These are phyloP conservation scores for Kandelia obovata DNA, from an alignment of 345 rosid species.

Conservation along the genomic window DNA sequence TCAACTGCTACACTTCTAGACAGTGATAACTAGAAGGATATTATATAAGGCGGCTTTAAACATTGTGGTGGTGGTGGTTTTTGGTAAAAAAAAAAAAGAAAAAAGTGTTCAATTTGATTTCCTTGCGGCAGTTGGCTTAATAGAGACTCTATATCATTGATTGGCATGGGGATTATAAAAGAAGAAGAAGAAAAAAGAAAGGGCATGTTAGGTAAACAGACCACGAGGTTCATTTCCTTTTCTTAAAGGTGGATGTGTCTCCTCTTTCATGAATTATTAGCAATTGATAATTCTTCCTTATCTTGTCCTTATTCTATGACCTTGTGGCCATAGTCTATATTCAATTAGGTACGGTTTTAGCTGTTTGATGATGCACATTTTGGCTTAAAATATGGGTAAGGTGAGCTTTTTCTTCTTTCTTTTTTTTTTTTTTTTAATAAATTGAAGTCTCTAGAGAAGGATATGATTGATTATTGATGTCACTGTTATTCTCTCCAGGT, in stretches of 20 bases:
- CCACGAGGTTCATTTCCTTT: constrained; percentile 22
- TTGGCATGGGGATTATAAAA: neutral
- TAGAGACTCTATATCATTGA: neutral
- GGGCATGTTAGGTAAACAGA: constrained; percentile 13
- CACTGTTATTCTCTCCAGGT: neutral
- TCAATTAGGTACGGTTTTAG: constrained; percentile 27
- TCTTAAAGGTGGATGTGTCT: neutral
- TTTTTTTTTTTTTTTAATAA: neutral
- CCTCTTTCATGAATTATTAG: constrained; percentile 13
- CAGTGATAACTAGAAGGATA: constrained; percentile 1
- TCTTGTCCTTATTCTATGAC: constrained; percentile 22
- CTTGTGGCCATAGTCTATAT: constrained; percentile 15
- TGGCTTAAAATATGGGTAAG: constrained; percentile 21
- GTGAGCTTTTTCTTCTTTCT: constrained; percentile 7
- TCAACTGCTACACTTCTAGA: neutral
- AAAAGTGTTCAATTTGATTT: constrained; percentile 15
- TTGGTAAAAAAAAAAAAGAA: too few relatives aligned
- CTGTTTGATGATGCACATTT: constrained; percentile 26
- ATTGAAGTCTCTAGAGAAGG: neutral
- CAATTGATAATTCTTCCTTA: constrained; percentile 17
- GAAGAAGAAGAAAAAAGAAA: neutral
- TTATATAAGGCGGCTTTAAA: constrained; percentile 22
- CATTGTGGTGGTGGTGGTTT: constrained; percentile 10
- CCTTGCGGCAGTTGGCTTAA: constrained; percentile 2
- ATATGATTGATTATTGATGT: constrained; percentile 12